Evolutionary conservation across 2,329 filamentous ascomycete genomes (phyloP).

Genomic region (Xylaria sp.): DNA sequence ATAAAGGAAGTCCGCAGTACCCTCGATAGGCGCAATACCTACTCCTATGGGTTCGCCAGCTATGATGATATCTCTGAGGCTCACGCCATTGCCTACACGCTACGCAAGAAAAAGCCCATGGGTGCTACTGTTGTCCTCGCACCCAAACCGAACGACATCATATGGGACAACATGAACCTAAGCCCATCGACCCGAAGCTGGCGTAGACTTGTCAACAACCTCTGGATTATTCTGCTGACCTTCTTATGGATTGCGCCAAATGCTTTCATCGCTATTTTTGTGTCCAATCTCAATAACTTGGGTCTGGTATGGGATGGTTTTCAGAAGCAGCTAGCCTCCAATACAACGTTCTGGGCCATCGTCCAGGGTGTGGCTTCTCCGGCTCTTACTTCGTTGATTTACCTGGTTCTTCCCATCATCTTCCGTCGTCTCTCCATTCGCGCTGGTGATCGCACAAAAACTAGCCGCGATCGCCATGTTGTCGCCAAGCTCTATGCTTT

Average conservation of each 20-base stretch:
- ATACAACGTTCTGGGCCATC: slow-evolving; percentile 80
- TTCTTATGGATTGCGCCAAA: slow-evolving; percentile 91
- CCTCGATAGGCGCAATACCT: slow-evolving; percentile 87
- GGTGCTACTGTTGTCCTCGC: slow-evolving; percentile 82
- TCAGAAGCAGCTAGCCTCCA: slow-evolving; percentile 67
- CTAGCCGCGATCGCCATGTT: slow-evolving; percentile 90
- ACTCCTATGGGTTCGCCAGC: slow-evolving; percentile 94
- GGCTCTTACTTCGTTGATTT: slow-evolving; percentile 86
- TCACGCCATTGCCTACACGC: slow-evolving; percentile 85
- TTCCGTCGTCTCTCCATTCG: slow-evolving; percentile 87
- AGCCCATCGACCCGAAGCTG: slow-evolving; percentile 74
- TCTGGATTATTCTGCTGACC: slow-evolving; percentile 86
- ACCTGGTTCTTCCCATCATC: slow-evolving; percentile 87
- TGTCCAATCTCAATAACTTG: slow-evolving; percentile 85
- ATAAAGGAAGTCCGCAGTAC: slow-evolving; percentile 84
- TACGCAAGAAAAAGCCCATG: slow-evolving; percentile 82
- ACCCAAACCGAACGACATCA: slow-evolving; percentile 88
- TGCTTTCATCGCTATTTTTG: slow-evolving; percentile 91
- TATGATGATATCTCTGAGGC: slow-evolving; percentile 90
- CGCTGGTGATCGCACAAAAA: slow-evolving; percentile 91
- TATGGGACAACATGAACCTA: slow-evolving; percentile 92
- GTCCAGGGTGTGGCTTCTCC: slow-evolving; percentile 93
- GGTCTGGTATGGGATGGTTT: slow-evolving; percentile 84
- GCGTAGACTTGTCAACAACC: slow-evolving; percentile 79
- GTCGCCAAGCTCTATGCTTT: slow-evolving; percentile 91